Conservation (phyloP, 192 early-diverging fungal species). For the Backusella liffmaniae region DNA sequence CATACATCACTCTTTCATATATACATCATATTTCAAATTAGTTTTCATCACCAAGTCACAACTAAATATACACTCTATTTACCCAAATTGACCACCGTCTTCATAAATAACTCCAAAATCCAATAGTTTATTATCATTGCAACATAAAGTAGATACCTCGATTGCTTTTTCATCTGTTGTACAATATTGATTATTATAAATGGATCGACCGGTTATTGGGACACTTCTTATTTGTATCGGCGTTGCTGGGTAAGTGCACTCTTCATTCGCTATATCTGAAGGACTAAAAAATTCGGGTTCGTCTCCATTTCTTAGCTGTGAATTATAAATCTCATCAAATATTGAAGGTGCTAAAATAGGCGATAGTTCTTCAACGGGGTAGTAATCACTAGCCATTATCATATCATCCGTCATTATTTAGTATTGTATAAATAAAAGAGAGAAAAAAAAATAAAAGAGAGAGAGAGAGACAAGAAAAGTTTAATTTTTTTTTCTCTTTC, state of each 20-base stretch:
- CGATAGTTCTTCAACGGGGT: not conserved
- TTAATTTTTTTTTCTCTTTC: not conserved
- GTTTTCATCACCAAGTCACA: not conserved
- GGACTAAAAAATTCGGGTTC: not conserved
- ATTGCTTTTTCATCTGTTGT: not conserved
- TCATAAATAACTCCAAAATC: not conserved
- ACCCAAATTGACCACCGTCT: slow-evolving; percentile 13
- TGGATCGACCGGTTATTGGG: not conserved
- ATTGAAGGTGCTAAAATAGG: not conserved
- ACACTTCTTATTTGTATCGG: not conserved
- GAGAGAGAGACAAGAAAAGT: not conserved
- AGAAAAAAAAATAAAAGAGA: not conserved
- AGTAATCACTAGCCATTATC: not conserved
- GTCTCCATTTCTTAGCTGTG: not conserved
- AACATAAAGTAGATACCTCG: not conserved
- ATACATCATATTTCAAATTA: not conserved
- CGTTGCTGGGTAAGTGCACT: not conserved
- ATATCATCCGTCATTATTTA: not conserved
- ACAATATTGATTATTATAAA: slow-evolving; percentile 2
- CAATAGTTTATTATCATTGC: not conserved
- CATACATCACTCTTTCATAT: slow-evolving; percentile 2
- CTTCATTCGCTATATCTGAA: not conserved
- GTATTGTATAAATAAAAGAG: not conserved
- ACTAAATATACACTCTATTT: not conserved
- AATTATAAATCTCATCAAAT: not conserved